Evolutionary conservation across 768 basidiomycete genomes (phyloP).

Genomic region (Boletus vermiculosoides): DNA sequence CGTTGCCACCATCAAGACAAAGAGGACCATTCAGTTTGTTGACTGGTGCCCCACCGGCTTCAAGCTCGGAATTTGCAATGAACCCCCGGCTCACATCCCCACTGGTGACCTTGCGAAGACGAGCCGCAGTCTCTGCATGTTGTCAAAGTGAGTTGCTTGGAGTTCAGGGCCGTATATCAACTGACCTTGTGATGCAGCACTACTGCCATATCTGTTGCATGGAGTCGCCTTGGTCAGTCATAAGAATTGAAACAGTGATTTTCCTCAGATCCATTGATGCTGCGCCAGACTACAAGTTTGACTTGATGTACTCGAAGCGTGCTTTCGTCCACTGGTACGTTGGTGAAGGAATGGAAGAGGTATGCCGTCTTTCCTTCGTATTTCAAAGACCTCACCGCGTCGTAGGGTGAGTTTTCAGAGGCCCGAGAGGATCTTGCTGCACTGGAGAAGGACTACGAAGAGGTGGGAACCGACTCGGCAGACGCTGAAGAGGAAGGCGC

Average conservation of each 20-base stretch:
- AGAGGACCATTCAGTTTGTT: conserved; percentile 96
- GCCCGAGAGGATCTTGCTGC: conserved; percentile 98
- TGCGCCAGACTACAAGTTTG: conserved; percentile 88
- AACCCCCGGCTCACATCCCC: conserved; percentile 88
- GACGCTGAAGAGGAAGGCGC: conserved; percentile 63
- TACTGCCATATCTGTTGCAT: conserved; percentile 90
- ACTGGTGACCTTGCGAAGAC: conserved; percentile 95
- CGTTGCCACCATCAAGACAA: conserved; percentile 93
- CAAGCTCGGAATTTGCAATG: conserved; percentile 98
- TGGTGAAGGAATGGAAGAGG: conserved; percentile 99
- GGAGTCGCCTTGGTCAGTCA: conserved; percentile 74
- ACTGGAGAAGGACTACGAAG: conserved; percentile 93
- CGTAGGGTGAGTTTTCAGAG: conserved; percentile 94
- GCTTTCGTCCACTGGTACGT: conserved; percentile 95
- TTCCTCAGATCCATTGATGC: conserved; percentile 6
- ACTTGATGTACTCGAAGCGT: conserved; percentile 95
- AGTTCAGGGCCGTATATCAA: neutral
- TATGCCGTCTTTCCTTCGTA: conserved; percentile 20
- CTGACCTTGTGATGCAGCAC: conserved; percentile 48
- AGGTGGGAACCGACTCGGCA: conserved; percentile 78
- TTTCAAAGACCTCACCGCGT: conserved; percentile 8
- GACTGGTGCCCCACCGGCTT: conserved; percentile 99
- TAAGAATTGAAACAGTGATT: neutral
- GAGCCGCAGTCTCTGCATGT: conserved; percentile 94
- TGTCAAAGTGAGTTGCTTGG: conserved; percentile 65